Evolutionary conservation across 257 asterid species (phyloP).

Genomic region (Haberlea rhodopensis): DNA sequence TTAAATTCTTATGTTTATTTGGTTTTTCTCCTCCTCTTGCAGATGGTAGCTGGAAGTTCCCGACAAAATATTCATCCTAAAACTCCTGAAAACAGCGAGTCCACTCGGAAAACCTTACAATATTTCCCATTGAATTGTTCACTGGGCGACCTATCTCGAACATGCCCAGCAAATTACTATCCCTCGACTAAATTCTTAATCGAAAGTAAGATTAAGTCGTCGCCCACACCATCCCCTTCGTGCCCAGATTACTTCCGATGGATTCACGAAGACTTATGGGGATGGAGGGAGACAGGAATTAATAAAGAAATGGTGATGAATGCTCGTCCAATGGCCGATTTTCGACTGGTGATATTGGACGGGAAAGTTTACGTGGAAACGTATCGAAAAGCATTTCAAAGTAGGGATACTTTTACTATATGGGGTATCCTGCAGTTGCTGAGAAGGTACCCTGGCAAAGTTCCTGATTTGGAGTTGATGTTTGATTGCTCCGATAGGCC

Average conservation of each 20-base stretch:
- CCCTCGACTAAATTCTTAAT: constrained; percentile 27
- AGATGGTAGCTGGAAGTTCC: constrained; percentile 40
- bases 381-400: constrained; percentile 46
- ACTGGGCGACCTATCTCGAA: constrained; percentile 28
- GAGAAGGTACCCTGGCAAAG: constrained; percentile 59
- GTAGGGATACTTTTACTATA: constrained; percentile 55
- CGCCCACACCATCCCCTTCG: constrained; percentile 18
- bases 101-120: constrained; percentile 23
- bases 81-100: constrained; percentile 20
- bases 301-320: constrained; percentile 53
- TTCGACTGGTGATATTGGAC: constrained; percentile 53
- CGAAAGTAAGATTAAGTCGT: neutral
- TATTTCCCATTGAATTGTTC: constrained; percentile 57
- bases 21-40: constrained; percentile 27
- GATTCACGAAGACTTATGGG: constrained; percentile 69
- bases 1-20: no score
- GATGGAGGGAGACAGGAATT: constrained; percentile 67
- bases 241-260: constrained; percentile 80
- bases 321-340: constrained; percentile 56
- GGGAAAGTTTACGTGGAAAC: constrained; percentile 66
- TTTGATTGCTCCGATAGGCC: constrained; percentile 79
- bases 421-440: constrained; percentile 80
- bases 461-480: constrained; percentile 42
- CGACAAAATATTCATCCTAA: constrained; percentile 18
- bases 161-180: constrained; percentile 60